phyloP scores from a whole-genome alignment of 371 early-diverging fungal species.

The Entomophthora muscae region DNA sequence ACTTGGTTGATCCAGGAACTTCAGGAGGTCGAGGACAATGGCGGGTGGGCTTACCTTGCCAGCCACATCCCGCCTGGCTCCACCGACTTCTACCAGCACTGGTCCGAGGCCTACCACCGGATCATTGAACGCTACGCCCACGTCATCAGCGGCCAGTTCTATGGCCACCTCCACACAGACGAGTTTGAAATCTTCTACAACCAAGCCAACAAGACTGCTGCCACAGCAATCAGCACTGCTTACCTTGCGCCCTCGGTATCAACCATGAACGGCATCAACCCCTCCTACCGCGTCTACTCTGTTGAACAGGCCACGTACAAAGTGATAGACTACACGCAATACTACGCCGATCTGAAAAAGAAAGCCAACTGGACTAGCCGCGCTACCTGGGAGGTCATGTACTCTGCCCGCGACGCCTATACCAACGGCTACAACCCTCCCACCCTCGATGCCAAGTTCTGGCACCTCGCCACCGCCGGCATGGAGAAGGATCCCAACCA shows the following conservation, averaged over 20 bases:
- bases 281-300: slow-evolving; percentile 11
- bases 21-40: slow-evolving; percentile 8
- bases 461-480: not conserved
- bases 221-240: slow-evolving; percentile 6
- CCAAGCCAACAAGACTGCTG: not conserved
- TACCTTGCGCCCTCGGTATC: slow-evolving; percentile 13
- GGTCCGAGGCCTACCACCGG: not conserved
- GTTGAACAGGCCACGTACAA: slow-evolving; percentile 8
- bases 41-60: slow-evolving; percentile 10
- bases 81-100: slow-evolving; percentile 8
- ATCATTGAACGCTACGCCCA: slow-evolving; percentile 10
- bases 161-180: slow-evolving; percentile 12
- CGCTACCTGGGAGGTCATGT: slow-evolving; percentile 9
- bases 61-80: slow-evolving; percentile 1
- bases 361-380: not conserved
- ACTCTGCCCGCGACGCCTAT: slow-evolving; percentile 8
- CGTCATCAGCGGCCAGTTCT: slow-evolving; percentile 12
- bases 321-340: slow-evolving; percentile 10
- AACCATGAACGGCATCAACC: slow-evolving; percentile 10
- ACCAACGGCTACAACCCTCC: not conserved
- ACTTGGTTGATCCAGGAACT: slow-evolving; percentile 11
- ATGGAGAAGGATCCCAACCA: not conserved
- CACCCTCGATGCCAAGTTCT: not conserved
- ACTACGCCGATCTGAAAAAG: slow-evolving; percentile 10
- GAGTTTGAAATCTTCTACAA: slow-evolving; percentile 11